Base-by-base conservation (phyloP, 768 basidiomycete genomes). In the Amanita rubescens region DNA sequence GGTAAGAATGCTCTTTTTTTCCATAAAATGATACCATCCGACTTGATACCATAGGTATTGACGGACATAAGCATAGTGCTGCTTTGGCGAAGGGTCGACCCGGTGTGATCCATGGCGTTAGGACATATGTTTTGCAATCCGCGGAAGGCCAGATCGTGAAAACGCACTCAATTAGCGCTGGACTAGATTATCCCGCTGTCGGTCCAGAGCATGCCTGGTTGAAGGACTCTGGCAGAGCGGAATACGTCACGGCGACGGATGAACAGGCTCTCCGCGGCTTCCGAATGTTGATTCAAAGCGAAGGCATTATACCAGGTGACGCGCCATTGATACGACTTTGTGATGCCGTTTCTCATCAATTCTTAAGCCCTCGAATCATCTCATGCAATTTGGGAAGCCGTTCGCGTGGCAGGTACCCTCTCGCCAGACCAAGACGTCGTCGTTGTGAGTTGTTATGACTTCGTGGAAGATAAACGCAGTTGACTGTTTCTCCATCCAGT, bases 171-270 rank as follows among this genome's bases (percentile, higher is more conserved):
- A 87, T 99, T 69, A 94, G 91, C 60, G 95, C 94, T 46, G 94
- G 94, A 17, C 75, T 96, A 41, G 94, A 97, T 69, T 97, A 97
- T 70, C 94, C 94, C 22, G 94, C 94, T 58, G 95, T 99, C 46
- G 96, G 96, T 19, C 96, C 96, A 8, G 96, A 99, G 69, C 96
- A 98, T 65, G 88, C 95, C 43, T 96, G 90, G 87, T 74, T 99
- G 65, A 97, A 97, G 70, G 94, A 97, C 64, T 87, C 86, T 3
- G 89, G 89, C 15, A 77, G 96, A 55, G 96, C 93, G 0, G 92
- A 96, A 64, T 99, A 98, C 66, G 82, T 90, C 17, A 85, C 79
- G 12, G 95, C 94, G 8, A 96, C 90, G 4, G 96, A 99, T 63
- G 93, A 96, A 67, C 78, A 99, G 60, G 93, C 93, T 5, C 75